Conservation (phyloP, 345 rosid species). For the Hypericum androsaemum region DNA sequence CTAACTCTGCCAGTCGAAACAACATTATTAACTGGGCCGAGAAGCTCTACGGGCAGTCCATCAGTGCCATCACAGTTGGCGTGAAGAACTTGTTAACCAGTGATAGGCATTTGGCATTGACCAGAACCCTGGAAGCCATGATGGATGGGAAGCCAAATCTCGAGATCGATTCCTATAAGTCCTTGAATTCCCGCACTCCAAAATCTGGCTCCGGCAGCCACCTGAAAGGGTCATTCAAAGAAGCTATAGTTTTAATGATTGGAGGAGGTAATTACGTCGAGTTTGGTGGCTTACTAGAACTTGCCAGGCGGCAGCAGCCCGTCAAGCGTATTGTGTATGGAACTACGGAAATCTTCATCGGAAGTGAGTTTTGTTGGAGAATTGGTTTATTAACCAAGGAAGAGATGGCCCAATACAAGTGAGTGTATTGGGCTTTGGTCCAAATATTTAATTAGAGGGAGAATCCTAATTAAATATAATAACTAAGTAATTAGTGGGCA, state of each 20-base stretch:
- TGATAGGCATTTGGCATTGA: constrained; percentile 80
- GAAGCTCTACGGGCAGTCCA: constrained; percentile 86
- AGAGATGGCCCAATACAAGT: too few relatives aligned
- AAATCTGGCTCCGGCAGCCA: constrained; percentile 70
- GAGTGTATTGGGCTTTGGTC: too few relatives aligned
- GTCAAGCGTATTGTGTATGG: constrained; percentile 80
- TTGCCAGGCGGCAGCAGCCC: constrained; percentile 71
- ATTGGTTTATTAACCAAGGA: too few relatives aligned
- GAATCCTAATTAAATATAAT: too few relatives aligned
- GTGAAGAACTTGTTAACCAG: constrained; percentile 82
- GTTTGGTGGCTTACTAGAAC: constrained; percentile 90
- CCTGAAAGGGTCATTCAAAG: constrained; percentile 79
- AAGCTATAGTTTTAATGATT: constrained; percentile 92
- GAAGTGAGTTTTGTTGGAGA: too few relatives aligned
- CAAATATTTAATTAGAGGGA: too few relatives aligned
- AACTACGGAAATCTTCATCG: constrained; percentile 85
- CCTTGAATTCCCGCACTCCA: constrained; percentile 92
- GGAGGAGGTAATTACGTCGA: constrained; percentile 97
- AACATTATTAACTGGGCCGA: constrained; percentile 99
- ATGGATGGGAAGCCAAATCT: constrained; percentile 93
- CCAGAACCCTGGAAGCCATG: constrained; percentile 86
- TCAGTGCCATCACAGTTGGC: constrained; percentile 95
- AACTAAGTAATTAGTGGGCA: too few relatives aligned
- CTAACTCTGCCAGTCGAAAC: constrained; percentile 80
- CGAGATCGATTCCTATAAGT: constrained; percentile 68